phyloP scores from a whole-genome alignment of 371 early-diverging fungal genomes.

The Conidiobolus incongruus region DNA sequence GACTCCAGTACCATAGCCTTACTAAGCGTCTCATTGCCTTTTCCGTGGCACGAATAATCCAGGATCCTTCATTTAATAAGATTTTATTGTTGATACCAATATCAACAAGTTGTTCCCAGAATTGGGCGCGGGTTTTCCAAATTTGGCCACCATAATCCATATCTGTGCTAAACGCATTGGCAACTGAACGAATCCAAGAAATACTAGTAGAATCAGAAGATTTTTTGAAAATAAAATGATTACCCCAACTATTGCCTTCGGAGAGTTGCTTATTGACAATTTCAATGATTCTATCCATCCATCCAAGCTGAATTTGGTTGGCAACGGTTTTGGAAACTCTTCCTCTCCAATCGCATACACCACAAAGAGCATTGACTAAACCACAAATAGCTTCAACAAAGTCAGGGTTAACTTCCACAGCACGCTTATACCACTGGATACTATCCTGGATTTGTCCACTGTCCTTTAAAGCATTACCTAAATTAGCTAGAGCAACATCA shows the following conservation, averaged over 20 bases:
- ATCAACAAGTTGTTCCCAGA: neutral
- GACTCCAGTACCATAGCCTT: constrained; percentile 33
- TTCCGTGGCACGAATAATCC: constrained; percentile 43
- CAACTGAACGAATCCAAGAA: neutral
- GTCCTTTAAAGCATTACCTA: constrained; percentile 79
- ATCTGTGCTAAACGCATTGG: neutral
- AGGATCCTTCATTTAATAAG: constrained; percentile 43
- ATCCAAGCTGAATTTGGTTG: constrained; percentile 21
- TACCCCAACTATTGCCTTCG: constrained; percentile 33
- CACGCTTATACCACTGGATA: constrained; percentile 61
- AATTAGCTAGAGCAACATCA: constrained; percentile 75
- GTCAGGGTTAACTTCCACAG: constrained; percentile 66
- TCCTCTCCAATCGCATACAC: constrained; percentile 79
- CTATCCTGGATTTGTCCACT: constrained; percentile 73
- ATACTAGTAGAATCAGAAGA: neutral
- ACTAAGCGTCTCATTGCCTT: constrained; percentile 32
- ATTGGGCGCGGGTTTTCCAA: neutral
- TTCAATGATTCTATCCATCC: constrained; percentile 53
- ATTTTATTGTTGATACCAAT: neutral
- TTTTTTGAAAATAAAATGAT: constrained; percentile 14
- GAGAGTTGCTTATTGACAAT: constrained; percentile 57
- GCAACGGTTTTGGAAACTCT: constrained; percentile 18
- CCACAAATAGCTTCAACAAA: constrained; percentile 86
- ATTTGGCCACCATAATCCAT: neutral
- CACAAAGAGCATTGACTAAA: constrained; percentile 61